A percentile compares a stretch with the other conserved stretches of the same genome.
Conservation (phyloP, 106 monocot genomes). For the Narthecium ossifragum region DNA sequence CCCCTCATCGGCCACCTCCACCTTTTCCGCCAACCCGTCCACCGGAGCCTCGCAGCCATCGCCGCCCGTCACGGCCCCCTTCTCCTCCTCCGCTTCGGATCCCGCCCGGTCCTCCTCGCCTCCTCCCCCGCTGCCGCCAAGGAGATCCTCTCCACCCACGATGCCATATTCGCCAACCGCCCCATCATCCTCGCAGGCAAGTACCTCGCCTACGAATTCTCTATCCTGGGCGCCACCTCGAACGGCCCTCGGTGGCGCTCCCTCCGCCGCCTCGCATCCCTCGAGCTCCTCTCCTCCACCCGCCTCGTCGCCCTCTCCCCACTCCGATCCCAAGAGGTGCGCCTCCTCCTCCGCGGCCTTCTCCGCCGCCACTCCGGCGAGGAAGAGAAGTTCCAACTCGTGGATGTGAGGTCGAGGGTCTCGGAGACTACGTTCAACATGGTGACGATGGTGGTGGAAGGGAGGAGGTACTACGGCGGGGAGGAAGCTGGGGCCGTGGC, state of each 20-base stretch:
- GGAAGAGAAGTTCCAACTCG: background rate
- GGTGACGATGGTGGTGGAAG: background rate
- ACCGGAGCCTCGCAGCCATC: conserved; percentile 10
- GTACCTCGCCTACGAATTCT: conserved; percentile 8
- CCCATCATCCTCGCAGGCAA: background rate
- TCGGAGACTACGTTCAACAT: background rate
- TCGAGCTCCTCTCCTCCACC: too few species aligned
- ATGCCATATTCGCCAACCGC: conserved; percentile 20
- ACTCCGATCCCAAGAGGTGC: too few species aligned
- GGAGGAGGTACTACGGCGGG: background rate
- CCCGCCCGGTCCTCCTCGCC: conserved; percentile 13
- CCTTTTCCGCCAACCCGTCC: conserved; percentile 16
- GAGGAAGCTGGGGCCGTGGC: background rate
- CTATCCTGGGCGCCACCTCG: conserved; percentile 8
- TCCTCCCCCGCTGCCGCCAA: conserved; percentile 13
- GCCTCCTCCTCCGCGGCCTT: too few species aligned
- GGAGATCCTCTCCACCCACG: conserved; percentile 10
- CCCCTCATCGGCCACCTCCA: conserved; percentile 9
- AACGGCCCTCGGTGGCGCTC: too few species aligned
- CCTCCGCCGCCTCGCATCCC: too few species aligned
- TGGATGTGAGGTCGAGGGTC: background rate
- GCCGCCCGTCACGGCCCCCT: conserved; percentile 15
- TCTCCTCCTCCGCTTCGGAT: conserved; percentile 18
- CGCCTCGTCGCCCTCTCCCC: too few species aligned
- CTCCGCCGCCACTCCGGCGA: too few species aligned